These are phyloP conservation scores for Sordariomycetes sp. DNA, from an alignment of 2,329 filamentous ascomycete genomes.

Conservation along the genomic window DNA sequence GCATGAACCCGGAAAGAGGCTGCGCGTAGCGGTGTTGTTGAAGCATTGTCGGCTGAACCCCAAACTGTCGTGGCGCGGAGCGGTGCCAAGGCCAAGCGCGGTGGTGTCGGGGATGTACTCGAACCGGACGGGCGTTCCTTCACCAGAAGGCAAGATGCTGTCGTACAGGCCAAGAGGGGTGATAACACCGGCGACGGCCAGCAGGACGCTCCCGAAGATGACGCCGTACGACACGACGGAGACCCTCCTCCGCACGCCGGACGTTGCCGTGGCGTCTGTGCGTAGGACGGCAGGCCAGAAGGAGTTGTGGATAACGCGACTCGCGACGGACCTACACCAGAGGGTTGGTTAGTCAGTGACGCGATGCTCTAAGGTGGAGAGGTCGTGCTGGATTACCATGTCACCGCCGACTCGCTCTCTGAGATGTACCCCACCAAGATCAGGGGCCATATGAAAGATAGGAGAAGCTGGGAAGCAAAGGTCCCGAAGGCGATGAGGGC, in stretches of 20 bases:
- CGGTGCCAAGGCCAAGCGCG: not conserved
- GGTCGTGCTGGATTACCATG: not conserved
- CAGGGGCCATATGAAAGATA: not conserved
- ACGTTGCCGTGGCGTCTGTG: not conserved
- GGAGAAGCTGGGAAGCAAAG: not conserved
- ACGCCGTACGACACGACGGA: not conserved
- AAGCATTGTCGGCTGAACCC: not conserved
- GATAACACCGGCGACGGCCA: conserved; percentile 2
- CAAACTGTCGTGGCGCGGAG: not conserved
- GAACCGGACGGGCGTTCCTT: not conserved
- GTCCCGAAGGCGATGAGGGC: not conserved
- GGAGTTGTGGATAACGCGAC: not conserved
- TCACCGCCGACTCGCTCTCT: not conserved
- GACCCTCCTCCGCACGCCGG: not conserved
- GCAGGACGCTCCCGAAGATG: not conserved
- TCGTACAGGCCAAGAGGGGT: conserved; percentile 6
- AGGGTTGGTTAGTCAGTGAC: not conserved
- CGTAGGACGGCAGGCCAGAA: not conserved
- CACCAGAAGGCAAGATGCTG: not conserved
- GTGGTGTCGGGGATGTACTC: not conserved
- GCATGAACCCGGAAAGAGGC: not conserved
- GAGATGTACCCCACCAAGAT: not conserved
- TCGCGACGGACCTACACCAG: not conserved
- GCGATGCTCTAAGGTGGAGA: not conserved
- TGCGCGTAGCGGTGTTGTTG: not conserved